Conservation (phyloP, 148 eudicot genomes). For the Rhododendron simsii region DNA sequence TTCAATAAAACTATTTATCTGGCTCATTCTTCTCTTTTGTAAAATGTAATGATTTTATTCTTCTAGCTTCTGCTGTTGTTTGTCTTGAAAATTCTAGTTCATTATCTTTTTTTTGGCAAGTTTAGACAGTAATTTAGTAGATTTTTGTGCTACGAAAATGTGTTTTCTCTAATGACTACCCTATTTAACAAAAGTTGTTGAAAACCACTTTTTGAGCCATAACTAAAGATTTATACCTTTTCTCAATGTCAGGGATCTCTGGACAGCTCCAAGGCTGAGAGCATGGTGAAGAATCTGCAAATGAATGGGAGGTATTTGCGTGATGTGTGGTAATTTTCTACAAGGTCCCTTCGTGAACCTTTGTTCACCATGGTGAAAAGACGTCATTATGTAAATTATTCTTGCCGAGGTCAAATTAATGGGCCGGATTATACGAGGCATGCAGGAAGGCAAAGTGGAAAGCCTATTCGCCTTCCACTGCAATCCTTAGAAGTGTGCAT, state of each 20-base stretch:
- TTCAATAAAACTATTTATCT: neutral
- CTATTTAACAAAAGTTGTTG: neutral
- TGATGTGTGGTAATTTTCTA: slow-evolving; percentile 65
- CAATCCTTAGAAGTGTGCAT: neutral
- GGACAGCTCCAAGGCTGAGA: slow-evolving; percentile 69
- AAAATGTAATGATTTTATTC: neutral
- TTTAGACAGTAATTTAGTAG: neutral
- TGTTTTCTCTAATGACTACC: neutral
- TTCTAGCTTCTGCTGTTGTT: neutral
- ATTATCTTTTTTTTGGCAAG: neutral
- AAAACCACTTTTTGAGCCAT: neutral
- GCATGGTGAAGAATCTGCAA: slow-evolving; percentile 83
- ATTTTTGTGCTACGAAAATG: too few species aligned
- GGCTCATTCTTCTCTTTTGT: too few species aligned
- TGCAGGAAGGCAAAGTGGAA: neutral
- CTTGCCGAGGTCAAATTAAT: neutral
- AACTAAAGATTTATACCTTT: neutral
- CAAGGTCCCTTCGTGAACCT: neutral
- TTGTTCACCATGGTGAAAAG: too few species aligned
- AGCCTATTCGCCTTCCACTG: neutral
- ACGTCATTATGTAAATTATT: neutral
- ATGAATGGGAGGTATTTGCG: slow-evolving; percentile 79
- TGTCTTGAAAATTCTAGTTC: neutral
- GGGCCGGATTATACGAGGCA: neutral
- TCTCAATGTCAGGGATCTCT: slow-evolving; percentile 55